Evolutionary conservation across 1,284 basidiomycete species (phyloP).

Genomic region (Ustilago vetiveriae): DNA sequence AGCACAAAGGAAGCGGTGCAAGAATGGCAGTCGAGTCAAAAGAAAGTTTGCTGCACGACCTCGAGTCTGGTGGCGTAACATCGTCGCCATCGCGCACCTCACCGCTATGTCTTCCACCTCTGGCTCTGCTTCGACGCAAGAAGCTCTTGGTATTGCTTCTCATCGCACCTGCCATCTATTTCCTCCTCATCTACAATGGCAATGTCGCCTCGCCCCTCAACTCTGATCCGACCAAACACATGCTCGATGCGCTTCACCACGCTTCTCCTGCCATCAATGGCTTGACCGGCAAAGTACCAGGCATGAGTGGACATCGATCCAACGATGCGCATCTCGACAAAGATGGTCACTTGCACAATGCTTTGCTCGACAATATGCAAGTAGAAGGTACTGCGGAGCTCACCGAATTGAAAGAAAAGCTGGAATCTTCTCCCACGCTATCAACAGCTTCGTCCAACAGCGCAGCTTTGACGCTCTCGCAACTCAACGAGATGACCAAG

Average conservation of each 20-base stretch:
- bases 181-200: slow-evolving; percentile 31
- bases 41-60: slow-evolving; percentile 18
- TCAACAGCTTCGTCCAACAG: background rate
- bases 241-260: slow-evolving; percentile 29
- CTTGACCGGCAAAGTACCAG: slow-evolving; percentile 21
- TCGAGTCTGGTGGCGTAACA: slow-evolving; percentile 19
- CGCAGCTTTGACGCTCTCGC: slow-evolving; percentile 4
- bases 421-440: slow-evolving; percentile 5
- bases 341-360: slow-evolving; percentile 31
- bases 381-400: slow-evolving; percentile 24
- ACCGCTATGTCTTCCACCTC: slow-evolving; percentile 25
- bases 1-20: no score
- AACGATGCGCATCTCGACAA: slow-evolving; percentile 25
- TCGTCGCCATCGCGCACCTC: slow-evolving; percentile 7
- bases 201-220: slow-evolving; percentile 7
- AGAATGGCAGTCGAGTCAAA: slow-evolving; percentile 21
- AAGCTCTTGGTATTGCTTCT: slow-evolving; percentile 20
- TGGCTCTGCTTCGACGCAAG: slow-evolving; percentile 36
- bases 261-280: slow-evolving; percentile 30
- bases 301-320: slow-evolving; percentile 8
- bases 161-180: slow-evolving; percentile 17
- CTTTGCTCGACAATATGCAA: slow-evolving; percentile 26
- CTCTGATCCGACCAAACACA: slow-evolving; percentile 9
- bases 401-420: slow-evolving; percentile 14
- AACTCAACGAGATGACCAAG: slow-evolving; percentile 26